A percentile compares a stretch with the other conserved stretches of the same genome.
Evolutionary conservation across 495 filamentous ascomycete species (phyloP).

Genomic region (Patellaria atrata): DNA sequence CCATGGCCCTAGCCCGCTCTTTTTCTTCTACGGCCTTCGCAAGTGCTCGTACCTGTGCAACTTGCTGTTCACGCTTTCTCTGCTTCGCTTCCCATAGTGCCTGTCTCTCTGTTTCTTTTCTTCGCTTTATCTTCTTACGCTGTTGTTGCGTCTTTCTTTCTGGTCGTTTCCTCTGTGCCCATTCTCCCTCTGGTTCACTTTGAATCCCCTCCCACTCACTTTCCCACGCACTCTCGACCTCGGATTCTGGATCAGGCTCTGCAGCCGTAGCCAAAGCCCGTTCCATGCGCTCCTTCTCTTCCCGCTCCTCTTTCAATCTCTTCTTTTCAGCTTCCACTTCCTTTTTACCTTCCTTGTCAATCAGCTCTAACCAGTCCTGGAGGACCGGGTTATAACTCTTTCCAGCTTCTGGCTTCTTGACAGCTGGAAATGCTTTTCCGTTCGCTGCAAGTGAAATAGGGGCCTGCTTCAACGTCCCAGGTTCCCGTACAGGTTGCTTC

Average conservation of each 20-base stretch:
- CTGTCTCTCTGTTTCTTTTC: slow-evolving; percentile 70
- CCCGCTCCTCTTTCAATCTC: slow-evolving; percentile 51
- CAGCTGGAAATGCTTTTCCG: slow-evolving; percentile 63
- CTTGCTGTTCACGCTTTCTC: slow-evolving; percentile 49
- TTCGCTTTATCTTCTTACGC: slow-evolving; percentile 70
- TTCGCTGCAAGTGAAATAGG: slow-evolving; percentile 67
- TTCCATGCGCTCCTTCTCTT: slow-evolving; percentile 40
- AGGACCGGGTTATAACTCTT: slow-evolving; percentile 86
- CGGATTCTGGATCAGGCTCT: slow-evolving; percentile 41
- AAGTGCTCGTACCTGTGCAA: slow-evolving; percentile 42
- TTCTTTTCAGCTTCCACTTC: slow-evolving; percentile 69
- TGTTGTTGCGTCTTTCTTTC: slow-evolving; percentile 74
- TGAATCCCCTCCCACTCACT: slow-evolving; percentile 40
- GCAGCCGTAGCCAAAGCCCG: slow-evolving; percentile 23
- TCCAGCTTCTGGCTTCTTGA: slow-evolving; percentile 61
- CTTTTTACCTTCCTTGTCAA: slow-evolving; percentile 58
- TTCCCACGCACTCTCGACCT: slow-evolving; percentile 80
- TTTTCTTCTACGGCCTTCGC: slow-evolving; percentile 45
- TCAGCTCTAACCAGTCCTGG: slow-evolving; percentile 62
- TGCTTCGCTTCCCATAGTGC: slow-evolving; percentile 59
- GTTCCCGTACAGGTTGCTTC: slow-evolving; percentile 49
- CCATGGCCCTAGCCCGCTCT: slow-evolving; percentile 29
- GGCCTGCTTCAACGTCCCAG: slow-evolving; percentile 56
- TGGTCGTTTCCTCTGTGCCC: slow-evolving; percentile 53
- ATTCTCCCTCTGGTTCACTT: slow-evolving; percentile 34